Conservation (phyloP, 1,284 basidiomycete genomes). For the Thelephora terrestris region DNA sequence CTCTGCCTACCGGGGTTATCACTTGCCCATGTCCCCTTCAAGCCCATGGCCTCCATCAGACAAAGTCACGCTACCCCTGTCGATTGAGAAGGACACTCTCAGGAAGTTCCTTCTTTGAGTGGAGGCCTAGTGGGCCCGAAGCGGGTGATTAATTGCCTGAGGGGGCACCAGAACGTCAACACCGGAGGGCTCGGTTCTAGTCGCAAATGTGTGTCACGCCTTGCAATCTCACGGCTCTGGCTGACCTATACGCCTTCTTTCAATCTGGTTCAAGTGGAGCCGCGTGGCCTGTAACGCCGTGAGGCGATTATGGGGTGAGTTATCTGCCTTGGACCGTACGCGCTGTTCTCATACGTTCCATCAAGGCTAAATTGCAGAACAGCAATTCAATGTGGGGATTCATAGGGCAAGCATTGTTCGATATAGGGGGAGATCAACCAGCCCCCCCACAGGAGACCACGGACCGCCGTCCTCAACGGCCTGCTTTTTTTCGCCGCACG, state of each 20-base stretch:
- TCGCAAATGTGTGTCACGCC: slow-evolving; percentile 34
- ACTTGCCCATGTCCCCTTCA: too few relatives aligned
- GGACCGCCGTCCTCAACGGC: slow-evolving; percentile 41
- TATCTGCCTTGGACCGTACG: slow-evolving; percentile 56
- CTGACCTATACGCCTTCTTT: too few relatives aligned
- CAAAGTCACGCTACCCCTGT: too few relatives aligned
- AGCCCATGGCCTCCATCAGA: too few relatives aligned
- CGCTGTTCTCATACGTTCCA: slow-evolving; percentile 38
- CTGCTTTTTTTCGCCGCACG: slow-evolving; percentile 54
- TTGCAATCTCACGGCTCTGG: too few relatives aligned
- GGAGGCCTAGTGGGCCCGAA: slow-evolving; percentile 20
- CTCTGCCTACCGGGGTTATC: too few relatives aligned
- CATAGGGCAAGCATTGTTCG: slow-evolving; percentile 30
- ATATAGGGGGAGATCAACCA: slow-evolving; percentile 56
- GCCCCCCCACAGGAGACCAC: slow-evolving; percentile 52
- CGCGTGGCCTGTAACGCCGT: too few relatives aligned
- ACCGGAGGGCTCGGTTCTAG: slow-evolving; percentile 44
- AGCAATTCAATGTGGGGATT: slow-evolving; percentile 58
- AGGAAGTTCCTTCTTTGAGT: not conserved
- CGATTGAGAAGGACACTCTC: not conserved
- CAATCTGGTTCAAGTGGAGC: too few relatives aligned
- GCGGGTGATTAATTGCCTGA: slow-evolving; percentile 32
- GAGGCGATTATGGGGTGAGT: slow-evolving; percentile 30
- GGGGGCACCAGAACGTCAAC: slow-evolving; percentile 30
- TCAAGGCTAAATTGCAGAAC: slow-evolving; percentile 31